A percentile compares a stretch with the other conserved stretches of the same genome.
These are phyloP conservation scores for Xylaria bambusicola DNA, from an alignment of 495 filamentous ascomycete genomes.

Conservation along the genomic window DNA sequence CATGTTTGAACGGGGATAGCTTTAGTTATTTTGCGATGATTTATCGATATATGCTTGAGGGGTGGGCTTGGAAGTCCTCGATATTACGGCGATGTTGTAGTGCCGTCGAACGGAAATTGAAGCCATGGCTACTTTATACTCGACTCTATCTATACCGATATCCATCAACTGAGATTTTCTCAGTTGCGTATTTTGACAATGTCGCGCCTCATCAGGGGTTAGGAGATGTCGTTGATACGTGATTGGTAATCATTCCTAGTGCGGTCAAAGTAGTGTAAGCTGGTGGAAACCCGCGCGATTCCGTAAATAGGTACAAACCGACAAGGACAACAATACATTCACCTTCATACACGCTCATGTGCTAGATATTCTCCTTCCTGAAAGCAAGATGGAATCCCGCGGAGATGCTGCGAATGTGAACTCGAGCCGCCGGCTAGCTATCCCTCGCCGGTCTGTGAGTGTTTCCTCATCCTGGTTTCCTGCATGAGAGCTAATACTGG, in stretches of 20 bases:
- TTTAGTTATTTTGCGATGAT: neutral
- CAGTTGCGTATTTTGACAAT: neutral
- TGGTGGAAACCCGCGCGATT: conserved; percentile 12
- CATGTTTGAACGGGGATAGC: neutral
- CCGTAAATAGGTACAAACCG: neutral
- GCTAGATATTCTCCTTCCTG: neutral
- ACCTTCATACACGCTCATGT: neutral
- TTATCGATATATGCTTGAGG: neutral
- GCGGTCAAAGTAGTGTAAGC: neutral
- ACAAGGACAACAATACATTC: neutral
- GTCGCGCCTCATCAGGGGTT: neutral
- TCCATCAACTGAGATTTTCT: neutral
- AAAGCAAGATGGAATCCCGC: conserved; percentile 10
- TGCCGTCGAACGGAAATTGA: neutral
- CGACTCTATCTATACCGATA: neutral
- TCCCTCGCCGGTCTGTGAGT: conserved; percentile 44
- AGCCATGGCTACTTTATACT: neutral
- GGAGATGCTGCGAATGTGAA: conserved; percentile 7
- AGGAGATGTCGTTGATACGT: neutral
- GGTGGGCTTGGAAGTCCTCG: neutral
- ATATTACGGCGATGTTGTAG: neutral
- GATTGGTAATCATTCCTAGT: neutral
- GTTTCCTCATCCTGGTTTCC: conserved; percentile 13
- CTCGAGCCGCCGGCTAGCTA: neutral
- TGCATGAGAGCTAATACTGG: conserved; percentile 10